These are phyloP conservation scores for Candida tropicalis DNA, from an alignment of 1,139 yeast species.

Conservation along the genomic window DNA sequence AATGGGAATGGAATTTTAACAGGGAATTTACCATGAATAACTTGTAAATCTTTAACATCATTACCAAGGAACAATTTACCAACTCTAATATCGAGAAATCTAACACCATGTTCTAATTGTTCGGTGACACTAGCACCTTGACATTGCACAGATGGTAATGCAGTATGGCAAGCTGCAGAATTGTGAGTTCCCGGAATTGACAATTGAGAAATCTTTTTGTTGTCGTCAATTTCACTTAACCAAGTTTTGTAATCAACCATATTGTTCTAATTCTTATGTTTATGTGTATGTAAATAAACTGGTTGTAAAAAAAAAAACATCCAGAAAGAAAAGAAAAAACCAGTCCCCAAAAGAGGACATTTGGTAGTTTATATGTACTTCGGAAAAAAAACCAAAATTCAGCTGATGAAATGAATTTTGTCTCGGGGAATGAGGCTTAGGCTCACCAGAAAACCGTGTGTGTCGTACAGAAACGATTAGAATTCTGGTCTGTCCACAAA, in stretches of 20 bases:
- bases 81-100: conserved; percentile 70
- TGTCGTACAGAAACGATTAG: too few species aligned
- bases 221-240: conserved; percentile 58
- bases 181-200: conserved; percentile 84
- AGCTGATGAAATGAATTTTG: too few species aligned
- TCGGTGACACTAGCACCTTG: conserved; percentile 63
- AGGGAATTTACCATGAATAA: conserved; percentile 80
- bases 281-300: not conserved
- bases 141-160: conserved; percentile 79
- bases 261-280: not conserved
- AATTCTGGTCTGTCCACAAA: too few species aligned
- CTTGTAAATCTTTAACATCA: conserved; percentile 53
- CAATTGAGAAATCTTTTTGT: conserved; percentile 52
- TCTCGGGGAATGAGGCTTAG: too few species aligned
- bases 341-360: not conserved
- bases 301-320: not conserved
- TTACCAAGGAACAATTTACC: conserved; percentile 58
- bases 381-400: too few species aligned
- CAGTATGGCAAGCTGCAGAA: conserved; percentile 71
- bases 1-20: conserved; percentile 64
- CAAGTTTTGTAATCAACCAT: conserved; percentile 52
- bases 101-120: conserved; percentile 71
- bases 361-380: too few species aligned
- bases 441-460: too few species aligned
- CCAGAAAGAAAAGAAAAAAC: not conserved